Percentiles rank a stretch among this genome's conserved stretches.
These are phyloP conservation scores for Singerocomus inundabilis DNA, from an alignment of 1,284 basidiomycete genomes.

Conservation along the genomic window DNA sequence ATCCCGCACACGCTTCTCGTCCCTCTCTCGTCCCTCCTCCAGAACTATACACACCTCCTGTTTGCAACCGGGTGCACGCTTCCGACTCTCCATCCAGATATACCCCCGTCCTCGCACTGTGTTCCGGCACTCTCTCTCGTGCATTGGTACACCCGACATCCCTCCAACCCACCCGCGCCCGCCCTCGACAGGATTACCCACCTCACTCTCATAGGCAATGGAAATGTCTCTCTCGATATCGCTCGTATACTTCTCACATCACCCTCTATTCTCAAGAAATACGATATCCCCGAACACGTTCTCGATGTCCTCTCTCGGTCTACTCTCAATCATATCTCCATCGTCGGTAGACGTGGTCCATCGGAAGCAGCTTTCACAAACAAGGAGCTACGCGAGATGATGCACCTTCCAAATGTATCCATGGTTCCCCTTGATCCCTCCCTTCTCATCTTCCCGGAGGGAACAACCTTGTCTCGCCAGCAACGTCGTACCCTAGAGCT, in stretches of 20 bases:
- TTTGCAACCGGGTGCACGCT: constrained; percentile 79
- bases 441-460: constrained; percentile 42
- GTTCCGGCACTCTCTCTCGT: constrained; percentile 85
- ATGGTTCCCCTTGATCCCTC: constrained; percentile 59
- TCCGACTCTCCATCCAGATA: constrained; percentile 54
- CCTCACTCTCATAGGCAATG: constrained; percentile 89
- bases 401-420: constrained; percentile 69
- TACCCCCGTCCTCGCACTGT: constrained; percentile 56
- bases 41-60: constrained; percentile 78
- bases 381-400: constrained; percentile 93
- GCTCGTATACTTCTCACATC: constrained; percentile 85
- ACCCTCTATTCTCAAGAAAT: constrained; percentile 60
- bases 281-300: constrained; percentile 82
- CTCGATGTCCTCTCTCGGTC: constrained; percentile 68
- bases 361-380: constrained; percentile 91
- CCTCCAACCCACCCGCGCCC: constrained; percentile 57
- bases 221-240: constrained; percentile 95
- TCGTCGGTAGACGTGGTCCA: constrained; percentile 86
- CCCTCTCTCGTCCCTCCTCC: constrained; percentile 55
- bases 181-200: constrained; percentile 63
- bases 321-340: constrained; percentile 73
- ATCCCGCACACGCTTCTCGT: constrained; percentile 53
- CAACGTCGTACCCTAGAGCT: constrained; percentile 68
- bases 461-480: constrained; percentile 51
- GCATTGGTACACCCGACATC: constrained; percentile 98